These are phyloP conservation scores for Lizonia empirigonia DNA, from an alignment of 2,329 filamentous ascomycete species.

Conservation along the genomic window DNA sequence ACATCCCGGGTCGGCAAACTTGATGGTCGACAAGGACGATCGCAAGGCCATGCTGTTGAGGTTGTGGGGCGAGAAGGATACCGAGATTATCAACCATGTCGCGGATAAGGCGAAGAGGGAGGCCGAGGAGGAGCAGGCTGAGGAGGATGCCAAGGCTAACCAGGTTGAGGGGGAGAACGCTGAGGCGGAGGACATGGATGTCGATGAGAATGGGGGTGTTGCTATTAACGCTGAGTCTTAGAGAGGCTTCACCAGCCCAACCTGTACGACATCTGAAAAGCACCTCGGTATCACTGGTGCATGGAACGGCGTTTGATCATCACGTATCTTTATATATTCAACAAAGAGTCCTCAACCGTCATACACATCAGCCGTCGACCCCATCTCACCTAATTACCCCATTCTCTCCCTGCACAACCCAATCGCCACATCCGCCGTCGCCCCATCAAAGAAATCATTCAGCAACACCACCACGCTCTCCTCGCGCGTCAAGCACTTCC, in stretches of 20 bases:
- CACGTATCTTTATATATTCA: background rate
- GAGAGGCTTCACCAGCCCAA: background rate
- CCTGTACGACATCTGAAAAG: background rate
- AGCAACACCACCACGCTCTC: constrained; percentile 54
- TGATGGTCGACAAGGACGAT: constrained; percentile 99
- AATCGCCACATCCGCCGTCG: constrained; percentile 55
- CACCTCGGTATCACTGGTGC: too few species aligned
- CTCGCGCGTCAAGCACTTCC: constrained; percentile 47
- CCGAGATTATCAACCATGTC: constrained; percentile 63
- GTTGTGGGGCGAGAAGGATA: constrained; percentile 87
- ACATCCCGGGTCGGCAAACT: constrained; percentile 86
- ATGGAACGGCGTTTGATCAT: background rate
- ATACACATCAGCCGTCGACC: too few species aligned
- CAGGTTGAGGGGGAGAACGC: constrained; percentile 26
- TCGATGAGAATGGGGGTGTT: constrained; percentile 17
- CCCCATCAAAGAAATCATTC: constrained; percentile 61
- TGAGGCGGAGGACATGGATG: constrained; percentile 17
- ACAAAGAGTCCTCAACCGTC: too few species aligned
- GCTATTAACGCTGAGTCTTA: constrained; percentile 10
- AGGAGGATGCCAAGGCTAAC: constrained; percentile 14
- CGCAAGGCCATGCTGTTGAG: constrained; percentile 87
- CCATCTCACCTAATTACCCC: too few species aligned
- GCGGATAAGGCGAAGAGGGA: constrained; percentile 41
- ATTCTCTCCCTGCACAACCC: constrained; percentile 50
- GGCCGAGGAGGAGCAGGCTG: constrained; percentile 20